Base-by-base conservation (phyloP, 768 basidiomycete genomes). In the Rhizopogon vinicolor region DNA sequence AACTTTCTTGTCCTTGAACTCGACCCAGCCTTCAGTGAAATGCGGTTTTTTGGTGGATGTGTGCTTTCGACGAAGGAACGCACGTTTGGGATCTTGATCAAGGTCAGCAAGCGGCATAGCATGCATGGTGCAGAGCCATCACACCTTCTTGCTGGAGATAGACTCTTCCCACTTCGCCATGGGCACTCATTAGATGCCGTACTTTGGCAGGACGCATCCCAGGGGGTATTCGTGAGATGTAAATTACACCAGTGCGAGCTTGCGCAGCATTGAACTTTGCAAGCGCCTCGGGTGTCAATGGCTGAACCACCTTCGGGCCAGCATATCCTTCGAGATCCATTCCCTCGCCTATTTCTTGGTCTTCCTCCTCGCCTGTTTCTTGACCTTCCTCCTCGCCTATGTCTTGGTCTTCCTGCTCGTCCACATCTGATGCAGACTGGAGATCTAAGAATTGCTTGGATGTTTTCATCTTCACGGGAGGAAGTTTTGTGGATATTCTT, bases 141-240 rank as follows among this genome's bases (percentile, higher is more conserved):
- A 5, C 53, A 89, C 93, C 93, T 82, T 96, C 95, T 70, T 88
- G 86, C 65, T 93, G 93, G 57, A 98, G 77, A 75, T 94, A 98
- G 13, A 98, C 91, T 51, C 93, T 79, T 2, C 93, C 95, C 3
- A 98, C 78, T 57, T 93, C 92, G 3, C 97, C 97, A 65, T 93
- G 88, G 39, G 81, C 80, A 58, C 84, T 85, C 86, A 99, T 88
- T 41, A 99, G 77, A 72, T 98, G 93, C 55, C 94, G 86, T 39
- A 98, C 91, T 72, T 98, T 98, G 9, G 90, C 80, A 29, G 97
- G 97, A 19, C 89, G 91, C 97, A 99, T 98, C 2, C 94, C 96
- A 13, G 97, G 97, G 2, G 97, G 97, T 64, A 98, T 89, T 33
- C 97, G 81, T 14, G 94, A 97, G 42, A 99, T 92, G 70, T 98